Evolutionary conservation across 148 eudicot species (phyloP), one percentile per base, ranked within the genome.

Genomic region (Pharnaceum exiguum): DNA sequence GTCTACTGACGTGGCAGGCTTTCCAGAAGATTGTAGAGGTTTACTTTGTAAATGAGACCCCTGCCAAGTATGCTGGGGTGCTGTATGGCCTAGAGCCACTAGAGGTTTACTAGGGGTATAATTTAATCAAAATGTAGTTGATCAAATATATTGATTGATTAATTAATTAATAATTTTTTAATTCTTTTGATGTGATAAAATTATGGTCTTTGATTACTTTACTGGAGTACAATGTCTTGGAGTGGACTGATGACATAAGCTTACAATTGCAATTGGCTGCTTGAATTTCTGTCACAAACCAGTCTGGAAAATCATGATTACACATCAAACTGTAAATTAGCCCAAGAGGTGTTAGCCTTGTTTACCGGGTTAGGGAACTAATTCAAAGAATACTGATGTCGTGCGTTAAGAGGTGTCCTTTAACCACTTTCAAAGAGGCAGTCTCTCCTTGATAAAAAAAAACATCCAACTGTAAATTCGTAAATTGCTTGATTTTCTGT

Each of bases 1-100:
- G 91, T 7, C 27, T 85, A 75, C 55, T 85, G 55, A 85, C 91
- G 50, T 85, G 84, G 84, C 80, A 74, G 7, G 78, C 84, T 4
- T 85, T 81, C 43, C 80, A 76, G 35, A 85, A 67, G 63, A 81
- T 85, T 42, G 79, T 82, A 8, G 67, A 79, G 22, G 4, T 77
- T 1, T 79, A 68, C 45, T 85, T 85, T 58, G 73, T 58, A 0
- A 43, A 70, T n/a, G 65, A 65, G 47, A 71, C 51, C 2, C 77
- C 73, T 6, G 70, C 72, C 27, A 71, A 70, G 21, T 63, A 74
- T 39, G 87, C 83, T 23, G 87, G 87, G 2, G 83, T 82, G 6
- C 50, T 85, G 19, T 85, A 66, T 66, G 87, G 93, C 0, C 44
- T 79, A 31, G 84, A 85, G 36, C 66, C 57, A 0, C 44, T 79